Evolutionary conservation across 2,329 filamentous ascomycete species (phyloP).

Genomic region (Orbilia oligospora): DNA sequence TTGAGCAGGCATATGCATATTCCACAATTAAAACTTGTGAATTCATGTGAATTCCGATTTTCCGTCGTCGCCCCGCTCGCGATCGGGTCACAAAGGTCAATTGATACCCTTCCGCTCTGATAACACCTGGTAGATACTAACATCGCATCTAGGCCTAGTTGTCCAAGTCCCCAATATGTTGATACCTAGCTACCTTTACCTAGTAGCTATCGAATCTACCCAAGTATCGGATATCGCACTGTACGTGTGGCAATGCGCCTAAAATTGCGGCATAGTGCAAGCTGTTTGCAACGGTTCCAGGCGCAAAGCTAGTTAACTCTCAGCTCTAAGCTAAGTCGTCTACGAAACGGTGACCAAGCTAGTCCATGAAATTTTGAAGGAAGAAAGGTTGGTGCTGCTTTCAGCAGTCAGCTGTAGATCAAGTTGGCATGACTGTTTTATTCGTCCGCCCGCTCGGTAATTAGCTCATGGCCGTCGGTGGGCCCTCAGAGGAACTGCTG

Average conservation of each 20-base stretch:
- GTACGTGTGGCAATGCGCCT: not conserved
- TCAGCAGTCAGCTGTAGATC: not conserved
- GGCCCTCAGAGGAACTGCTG: not conserved
- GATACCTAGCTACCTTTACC: too few species aligned
- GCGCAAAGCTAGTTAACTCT: too few species aligned
- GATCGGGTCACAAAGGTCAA: not conserved
- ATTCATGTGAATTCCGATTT: not conserved
- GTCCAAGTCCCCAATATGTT: not conserved
- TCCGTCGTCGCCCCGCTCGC: not conserved
- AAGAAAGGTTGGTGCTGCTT: not conserved
- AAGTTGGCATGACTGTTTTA: not conserved
- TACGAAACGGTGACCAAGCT: not conserved
- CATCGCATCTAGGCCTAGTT: not conserved
- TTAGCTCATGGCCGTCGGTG: not conserved
- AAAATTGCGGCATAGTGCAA: not conserved
- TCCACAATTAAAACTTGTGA: not conserved
- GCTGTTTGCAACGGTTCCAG: constrained; percentile 4
- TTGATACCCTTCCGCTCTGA: not conserved
- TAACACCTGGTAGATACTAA: not conserved
- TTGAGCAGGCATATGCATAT: too few species aligned
- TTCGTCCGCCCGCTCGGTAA: not conserved
- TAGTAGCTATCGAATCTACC: too few species aligned
- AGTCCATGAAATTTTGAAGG: not conserved
- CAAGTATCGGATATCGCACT: not conserved
- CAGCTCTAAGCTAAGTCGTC: constrained; percentile 1